Evolutionary conservation across 495 filamentous ascomycete species (phyloP).

Genomic region (Hypoxylon fragiforme): DNA sequence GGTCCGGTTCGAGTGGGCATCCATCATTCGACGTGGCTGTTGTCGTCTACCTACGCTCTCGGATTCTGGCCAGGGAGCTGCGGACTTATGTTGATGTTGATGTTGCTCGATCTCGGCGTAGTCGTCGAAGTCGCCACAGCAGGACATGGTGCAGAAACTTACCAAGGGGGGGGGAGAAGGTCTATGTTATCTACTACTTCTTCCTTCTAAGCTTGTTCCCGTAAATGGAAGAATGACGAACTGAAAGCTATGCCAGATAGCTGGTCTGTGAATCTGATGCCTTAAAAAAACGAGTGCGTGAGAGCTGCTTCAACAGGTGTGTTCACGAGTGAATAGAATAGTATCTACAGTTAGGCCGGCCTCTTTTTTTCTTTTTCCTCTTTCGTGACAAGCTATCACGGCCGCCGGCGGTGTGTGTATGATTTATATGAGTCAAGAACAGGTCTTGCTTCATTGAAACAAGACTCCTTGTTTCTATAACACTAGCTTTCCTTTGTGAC

Average conservation of each 20-base stretch:
- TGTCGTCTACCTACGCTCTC: not conserved
- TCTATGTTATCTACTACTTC: not conserved
- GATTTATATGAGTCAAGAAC: not conserved
- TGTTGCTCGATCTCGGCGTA: too few species aligned
- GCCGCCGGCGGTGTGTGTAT: not conserved
- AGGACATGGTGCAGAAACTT: constrained; percentile 22
- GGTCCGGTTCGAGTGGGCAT: constrained; percentile 2
- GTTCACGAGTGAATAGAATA: not conserved
- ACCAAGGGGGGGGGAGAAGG: too few species aligned
- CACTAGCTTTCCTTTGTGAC: not conserved
- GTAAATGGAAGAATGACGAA: too few species aligned
- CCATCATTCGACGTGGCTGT: not conserved
- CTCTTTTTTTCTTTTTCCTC: not conserved
- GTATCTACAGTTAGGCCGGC: not conserved
- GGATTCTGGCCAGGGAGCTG: not conserved
- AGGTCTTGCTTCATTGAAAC: not conserved
- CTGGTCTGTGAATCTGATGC: not conserved
- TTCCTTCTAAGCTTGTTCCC: not conserved
- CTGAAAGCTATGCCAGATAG: constrained; percentile 15
- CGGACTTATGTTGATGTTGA: too few species aligned
- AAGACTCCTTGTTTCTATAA: not conserved
- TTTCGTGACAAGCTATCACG: not conserved
- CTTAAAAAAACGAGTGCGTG: not conserved
- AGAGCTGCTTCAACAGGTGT: not conserved
- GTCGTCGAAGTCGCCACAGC: not conserved